Conservation (phyloP, 345 rosid species). For the Geranium brycei region DNA sequence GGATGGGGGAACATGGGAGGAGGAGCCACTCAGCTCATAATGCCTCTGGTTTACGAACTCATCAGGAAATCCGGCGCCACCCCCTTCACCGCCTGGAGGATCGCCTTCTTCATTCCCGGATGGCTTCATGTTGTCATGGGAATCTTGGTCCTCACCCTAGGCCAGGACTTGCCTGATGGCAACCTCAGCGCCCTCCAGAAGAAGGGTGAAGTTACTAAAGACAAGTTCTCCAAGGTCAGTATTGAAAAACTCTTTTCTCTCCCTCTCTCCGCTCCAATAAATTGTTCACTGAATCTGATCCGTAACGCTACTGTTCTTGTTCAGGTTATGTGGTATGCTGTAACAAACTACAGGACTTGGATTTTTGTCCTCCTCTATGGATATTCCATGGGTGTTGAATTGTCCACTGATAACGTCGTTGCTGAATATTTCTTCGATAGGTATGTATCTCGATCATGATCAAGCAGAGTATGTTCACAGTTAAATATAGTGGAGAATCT, state of each 20-base stretch:
- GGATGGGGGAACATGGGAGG: neutral
- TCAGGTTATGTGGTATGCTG: constrained; percentile 42
- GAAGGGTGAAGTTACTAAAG: constrained; percentile 30
- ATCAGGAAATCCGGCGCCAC: neutral
- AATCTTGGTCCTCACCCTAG: constrained; percentile 27
- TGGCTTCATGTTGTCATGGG: constrained; percentile 27
- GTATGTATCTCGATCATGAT: constrained; percentile 8
- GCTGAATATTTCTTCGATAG: constrained; percentile 65
- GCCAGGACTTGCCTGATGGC: constrained; percentile 46
- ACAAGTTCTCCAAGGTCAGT: constrained; percentile 27
- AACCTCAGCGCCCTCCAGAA: constrained; percentile 26
- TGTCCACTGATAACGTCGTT: constrained; percentile 53
- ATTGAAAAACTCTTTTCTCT: neutral
- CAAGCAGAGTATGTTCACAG: too few relatives aligned
- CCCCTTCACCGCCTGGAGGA: neutral
- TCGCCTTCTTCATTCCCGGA: neutral
- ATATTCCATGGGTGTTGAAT: constrained; percentile 52
- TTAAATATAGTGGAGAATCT: too few relatives aligned
- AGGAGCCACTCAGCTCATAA: neutral
- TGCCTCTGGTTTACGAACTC: neutral
- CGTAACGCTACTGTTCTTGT: too few relatives aligned
- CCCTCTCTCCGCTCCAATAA: neutral
- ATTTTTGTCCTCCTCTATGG: constrained; percentile 52
- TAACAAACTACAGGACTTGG: constrained; percentile 57
- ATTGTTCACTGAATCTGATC: too few relatives aligned